Base-by-base conservation (phyloP, 495 filamentous ascomycete species). In the Evernia prunastri region DNA sequence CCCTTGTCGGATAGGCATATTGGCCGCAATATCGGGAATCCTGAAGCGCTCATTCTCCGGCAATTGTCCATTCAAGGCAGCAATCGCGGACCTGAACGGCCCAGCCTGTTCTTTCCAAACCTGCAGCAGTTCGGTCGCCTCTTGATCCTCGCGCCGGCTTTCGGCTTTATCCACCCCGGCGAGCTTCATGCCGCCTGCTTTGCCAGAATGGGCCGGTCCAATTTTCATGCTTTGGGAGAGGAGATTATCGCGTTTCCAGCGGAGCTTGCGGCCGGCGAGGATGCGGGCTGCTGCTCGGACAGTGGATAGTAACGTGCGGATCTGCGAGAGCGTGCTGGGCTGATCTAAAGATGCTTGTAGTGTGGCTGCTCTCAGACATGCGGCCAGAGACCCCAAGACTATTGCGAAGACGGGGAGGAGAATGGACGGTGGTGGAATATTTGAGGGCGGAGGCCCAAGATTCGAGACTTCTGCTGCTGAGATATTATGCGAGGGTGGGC, bases 221-320 rank as follows among this genome's bases (percentile, higher is more conserved):
- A 97, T 94, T 57, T 86, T 84, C 89, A 93, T 96, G 68, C 86
- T 83, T 73, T 96, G 89, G n/a, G 86, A 81, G n/a, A 97, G 82
- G 68, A 87, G 82, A 58, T 80, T 84, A 75, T 97, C 92, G 59
- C 92, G 83, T 74, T 93, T 93, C 92, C 92, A 97, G 59, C 94
- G 87, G 56, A 87, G 74, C 61, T 87, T 89, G 60, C 94, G 86
- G 37, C 94, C 94, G 4, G 90, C 89, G 63, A 98, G 87, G 54
- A 97, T 82, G 31, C 87, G 88, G 18, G 87, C 90, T 29, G 84
- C 84, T 15, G 93, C 88, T 18, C 82, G 82, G 7, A 86, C 79
- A 4, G 86, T 78, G 67, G 75, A 76, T n/a, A 82, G 77, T 68
- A 77, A 80, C n/a, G 71, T 75, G 39, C 72, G 79, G 58, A 84